Percentiles rank a stretch among this genome's conserved stretches.
phyloP scores from a whole-genome alignment of 2,329 filamentous ascomycete species.

The Ceratocystis smalleyi region DNA sequence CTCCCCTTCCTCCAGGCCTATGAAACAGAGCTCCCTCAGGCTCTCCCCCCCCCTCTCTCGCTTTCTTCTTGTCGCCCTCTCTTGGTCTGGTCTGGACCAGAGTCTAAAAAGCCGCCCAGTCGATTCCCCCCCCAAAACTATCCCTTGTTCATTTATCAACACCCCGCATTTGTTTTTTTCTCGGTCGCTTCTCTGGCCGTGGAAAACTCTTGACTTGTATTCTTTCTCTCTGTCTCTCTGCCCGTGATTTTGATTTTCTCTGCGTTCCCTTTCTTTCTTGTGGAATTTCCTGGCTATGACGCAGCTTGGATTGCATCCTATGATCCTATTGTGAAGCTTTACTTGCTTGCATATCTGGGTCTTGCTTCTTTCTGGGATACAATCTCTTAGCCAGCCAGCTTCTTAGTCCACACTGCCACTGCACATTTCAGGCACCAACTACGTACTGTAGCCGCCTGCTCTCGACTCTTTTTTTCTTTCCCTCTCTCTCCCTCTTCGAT shows the following conservation, averaged over 20 bases:
- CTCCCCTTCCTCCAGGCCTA: neutral
- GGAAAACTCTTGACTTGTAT: neutral
- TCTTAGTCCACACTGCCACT: neutral
- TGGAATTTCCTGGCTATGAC: neutral
- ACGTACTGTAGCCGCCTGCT: neutral
- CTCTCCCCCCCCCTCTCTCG: neutral
- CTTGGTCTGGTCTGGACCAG: neutral
- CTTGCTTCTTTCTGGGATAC: neutral
- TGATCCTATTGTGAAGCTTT: neutral
- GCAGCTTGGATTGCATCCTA: constrained; percentile 1
- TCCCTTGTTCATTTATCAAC: constrained; percentile 2
- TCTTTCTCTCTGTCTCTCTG: neutral
- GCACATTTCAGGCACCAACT: neutral
- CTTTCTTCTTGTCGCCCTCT: neutral
- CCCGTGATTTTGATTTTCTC: neutral
- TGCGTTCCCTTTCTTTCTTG: neutral
- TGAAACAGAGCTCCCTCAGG: neutral
- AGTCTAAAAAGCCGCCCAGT: neutral
- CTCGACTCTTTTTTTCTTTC: neutral
- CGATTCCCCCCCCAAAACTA: constrained; percentile 2
- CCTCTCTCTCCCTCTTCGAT: neutral
- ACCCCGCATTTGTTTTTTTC: constrained; percentile 6
- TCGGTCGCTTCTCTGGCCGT: neutral
- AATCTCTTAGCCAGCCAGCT: neutral
- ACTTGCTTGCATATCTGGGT: neutral